These are phyloP conservation scores for Candida insectorum DNA, from an alignment of 805 yeast genomes.

Conservation along the genomic window DNA sequence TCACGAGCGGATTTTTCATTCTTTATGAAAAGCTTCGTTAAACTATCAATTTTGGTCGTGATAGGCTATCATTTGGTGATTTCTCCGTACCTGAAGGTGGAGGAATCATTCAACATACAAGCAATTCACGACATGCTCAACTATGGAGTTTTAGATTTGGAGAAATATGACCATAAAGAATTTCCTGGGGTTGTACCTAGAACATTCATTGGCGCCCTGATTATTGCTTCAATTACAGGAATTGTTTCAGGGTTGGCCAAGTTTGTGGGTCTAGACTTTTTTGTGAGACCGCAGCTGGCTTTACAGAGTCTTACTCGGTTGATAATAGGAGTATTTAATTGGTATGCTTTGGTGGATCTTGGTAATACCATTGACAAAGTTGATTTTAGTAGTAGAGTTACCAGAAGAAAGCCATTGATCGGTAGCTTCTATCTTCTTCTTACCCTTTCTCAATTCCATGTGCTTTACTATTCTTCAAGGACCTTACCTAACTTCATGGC, in stretches of 20 bases:
- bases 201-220: constrained; percentile 69
- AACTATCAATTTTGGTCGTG: constrained; percentile 34
- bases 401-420: constrained; percentile 18
- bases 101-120: constrained; percentile 88
- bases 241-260: constrained; percentile 21
- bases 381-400: constrained; percentile 18
- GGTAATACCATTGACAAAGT: constrained; percentile 33
- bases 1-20: background rate
- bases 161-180: constrained; percentile 63
- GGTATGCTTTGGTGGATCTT: constrained; percentile 47
- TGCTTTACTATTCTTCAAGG: constrained; percentile 76
- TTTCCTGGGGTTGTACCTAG: constrained; percentile 93
- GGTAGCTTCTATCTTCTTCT: constrained; percentile 62
- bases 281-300: constrained; percentile 32
- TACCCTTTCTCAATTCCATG: constrained; percentile 69
- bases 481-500: constrained; percentile 86
- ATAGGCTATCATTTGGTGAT: constrained; percentile 48
- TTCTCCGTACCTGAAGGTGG: constrained; percentile 88
- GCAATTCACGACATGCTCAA: constrained; percentile 79
- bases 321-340: constrained; percentile 62
- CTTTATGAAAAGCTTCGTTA: no score
- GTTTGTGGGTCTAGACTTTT: constrained; percentile 18
- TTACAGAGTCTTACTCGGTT: constrained; percentile 57
- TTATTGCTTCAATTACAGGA: constrained; percentile 46
- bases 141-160: constrained; percentile 46